Base-by-base conservation (phyloP, 805 yeast species). In the Kuraishia molischiana region DNA sequence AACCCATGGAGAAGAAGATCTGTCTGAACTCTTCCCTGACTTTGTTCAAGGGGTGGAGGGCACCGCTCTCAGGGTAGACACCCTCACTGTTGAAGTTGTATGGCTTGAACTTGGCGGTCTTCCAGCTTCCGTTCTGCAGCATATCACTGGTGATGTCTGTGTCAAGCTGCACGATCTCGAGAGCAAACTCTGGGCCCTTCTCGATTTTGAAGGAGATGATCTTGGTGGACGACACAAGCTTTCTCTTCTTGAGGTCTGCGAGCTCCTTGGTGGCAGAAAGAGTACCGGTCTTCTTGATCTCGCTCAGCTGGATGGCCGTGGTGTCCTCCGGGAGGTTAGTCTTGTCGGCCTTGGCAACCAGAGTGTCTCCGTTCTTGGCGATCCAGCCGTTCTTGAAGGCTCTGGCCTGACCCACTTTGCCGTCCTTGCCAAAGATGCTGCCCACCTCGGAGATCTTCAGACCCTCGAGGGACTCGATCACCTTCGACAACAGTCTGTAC, bases 341-440 rank as follows among this genome's bases (percentile, higher is more conserved):
- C 30, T 63, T 65, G 35, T 67, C 61, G 24, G 79, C 67, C 45
- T 77, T 74, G 21, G 84, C 57, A 36, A 85, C 74, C 49, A 90
- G 72, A 52, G 71, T 77, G 49, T 84, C 95, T 41, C 90, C 94
- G 41, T 81, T 84, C 59, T 94, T 92, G 45, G 74, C 65, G 51
- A 92, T 79, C 99, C 99, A 92, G 31, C 95, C 94, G 59, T 89
- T 89, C 62, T 87, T 90, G 74, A 92, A 94, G 14, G 97, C 99
- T 53, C 89, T 79, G 49, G 95, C 95, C 66, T 92, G 98, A 45
- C 98, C 99, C 46, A 90, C 72, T 50, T 80, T 79, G 44, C 97
- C 97, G 42, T 77, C 77, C 37, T 77, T 66, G 40, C 97, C 97
- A 62, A 90, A 67, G 46, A 80, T 72, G 39, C 77, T 56, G 35